A percentile compares a stretch with the other conserved stretches of the same genome.
Conservation (phyloP, 768 basidiomycete genomes). For the Boletus coccyginus region DNA sequence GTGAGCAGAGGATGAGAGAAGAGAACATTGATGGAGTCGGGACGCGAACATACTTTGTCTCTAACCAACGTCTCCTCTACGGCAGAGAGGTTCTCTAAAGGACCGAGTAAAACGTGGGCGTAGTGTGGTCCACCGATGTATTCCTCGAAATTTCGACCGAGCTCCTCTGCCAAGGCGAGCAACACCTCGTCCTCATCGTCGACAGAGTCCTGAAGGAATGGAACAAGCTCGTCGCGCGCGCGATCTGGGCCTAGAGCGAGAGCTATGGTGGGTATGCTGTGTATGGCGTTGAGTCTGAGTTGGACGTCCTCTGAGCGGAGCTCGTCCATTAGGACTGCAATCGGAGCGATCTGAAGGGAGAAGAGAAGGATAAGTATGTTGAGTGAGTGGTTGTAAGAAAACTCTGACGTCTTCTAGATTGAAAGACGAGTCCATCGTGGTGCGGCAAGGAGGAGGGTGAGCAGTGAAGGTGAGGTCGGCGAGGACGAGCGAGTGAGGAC, state of each 20-base stretch:
- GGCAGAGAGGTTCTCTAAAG: constrained; percentile 91
- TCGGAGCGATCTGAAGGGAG: constrained; percentile 75
- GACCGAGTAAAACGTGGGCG: constrained; percentile 86
- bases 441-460: not conserved
- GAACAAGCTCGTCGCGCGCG: constrained; percentile 91
- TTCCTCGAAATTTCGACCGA: constrained; percentile 89
- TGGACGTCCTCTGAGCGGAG: constrained; percentile 97
- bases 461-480: not conserved
- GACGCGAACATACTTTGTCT: constrained; percentile 71
- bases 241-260: constrained; percentile 94
- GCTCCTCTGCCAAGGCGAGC: constrained; percentile 91
- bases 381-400: constrained; percentile 3
- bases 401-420: constrained; percentile 64
- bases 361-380: constrained; percentile 12
- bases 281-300: constrained; percentile 92
- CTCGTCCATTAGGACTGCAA: constrained; percentile 97
- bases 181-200: constrained; percentile 99
- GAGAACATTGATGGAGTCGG: not conserved
- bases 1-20: constrained; percentile 10
- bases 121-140: constrained; percentile 88
- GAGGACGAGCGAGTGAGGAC: not conserved
- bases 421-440: constrained; percentile 60
- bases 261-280: constrained; percentile 96
- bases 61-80: constrained; percentile 98
- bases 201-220: constrained; percentile 97